Evolutionary conservation across 805 yeast species (phyloP).

Genomic region (Candida ovalis): DNA sequence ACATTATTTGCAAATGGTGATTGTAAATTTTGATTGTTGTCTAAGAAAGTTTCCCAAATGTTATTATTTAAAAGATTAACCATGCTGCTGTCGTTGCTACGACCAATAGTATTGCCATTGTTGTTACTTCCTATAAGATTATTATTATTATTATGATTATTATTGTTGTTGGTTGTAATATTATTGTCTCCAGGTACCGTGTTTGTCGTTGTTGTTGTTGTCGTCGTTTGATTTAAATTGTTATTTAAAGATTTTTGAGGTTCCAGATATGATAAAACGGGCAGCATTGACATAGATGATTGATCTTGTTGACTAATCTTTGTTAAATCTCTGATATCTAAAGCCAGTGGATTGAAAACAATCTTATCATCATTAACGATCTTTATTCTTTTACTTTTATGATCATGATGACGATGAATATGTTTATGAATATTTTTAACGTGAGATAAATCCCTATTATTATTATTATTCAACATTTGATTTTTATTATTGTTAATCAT

Average conservation of each 20-base stretch:
- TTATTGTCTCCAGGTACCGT: background rate
- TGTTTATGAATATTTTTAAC: background rate
- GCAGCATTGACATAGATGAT: too few relatives aligned
- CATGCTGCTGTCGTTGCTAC: background rate
- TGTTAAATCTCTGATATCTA: constrained; percentile 8
- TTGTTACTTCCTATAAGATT: background rate
- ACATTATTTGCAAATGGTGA: constrained; percentile 1
- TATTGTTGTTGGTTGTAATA: background rate
- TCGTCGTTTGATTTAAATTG: too few relatives aligned
- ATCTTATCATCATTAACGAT: constrained; percentile 10
- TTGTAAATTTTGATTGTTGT: background rate
- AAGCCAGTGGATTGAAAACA: constrained; percentile 29
- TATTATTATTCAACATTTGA: background rate
- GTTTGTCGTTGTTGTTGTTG: too few relatives aligned
- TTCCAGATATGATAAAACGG: too few relatives aligned
- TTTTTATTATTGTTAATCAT: background rate
- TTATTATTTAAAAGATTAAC: background rate
- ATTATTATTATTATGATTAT: background rate
- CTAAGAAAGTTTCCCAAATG: constrained; percentile 11
- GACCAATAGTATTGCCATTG: background rate
- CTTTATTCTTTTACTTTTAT: background rate
- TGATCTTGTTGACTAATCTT: background rate
- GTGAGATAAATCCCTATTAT: background rate
- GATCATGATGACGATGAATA: background rate
- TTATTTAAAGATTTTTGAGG: too few relatives aligned